phyloP scores from a whole-genome alignment of 2,329 filamentous ascomycete genomes.

The Aspergillus niger region DNA sequence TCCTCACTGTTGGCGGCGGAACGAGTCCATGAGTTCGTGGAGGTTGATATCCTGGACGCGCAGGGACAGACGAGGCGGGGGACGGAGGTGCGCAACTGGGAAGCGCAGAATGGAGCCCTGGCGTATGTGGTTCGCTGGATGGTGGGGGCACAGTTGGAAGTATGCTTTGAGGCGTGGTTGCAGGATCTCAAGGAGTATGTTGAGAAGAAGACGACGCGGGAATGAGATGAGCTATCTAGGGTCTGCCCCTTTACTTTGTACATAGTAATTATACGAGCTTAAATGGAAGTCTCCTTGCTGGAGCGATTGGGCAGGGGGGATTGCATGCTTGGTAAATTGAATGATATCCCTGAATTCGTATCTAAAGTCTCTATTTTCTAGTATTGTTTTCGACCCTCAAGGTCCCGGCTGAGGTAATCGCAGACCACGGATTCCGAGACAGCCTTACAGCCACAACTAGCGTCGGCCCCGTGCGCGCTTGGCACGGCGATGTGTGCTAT shows the following conservation, averaged over 20 bases:
- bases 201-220: conserved; percentile 22
- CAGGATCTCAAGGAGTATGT: conserved; percentile 45
- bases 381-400: no score
- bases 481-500: neutral
- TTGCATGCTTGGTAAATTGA: neutral
- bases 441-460: conserved; percentile 1
- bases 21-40: conserved; percentile 51
- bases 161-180: conserved; percentile 46
- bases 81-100: conserved; percentile 47
- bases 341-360: no score
- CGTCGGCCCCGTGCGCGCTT: conserved; percentile 1
- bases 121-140: conserved; percentile 48
- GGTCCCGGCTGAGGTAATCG: neutral
- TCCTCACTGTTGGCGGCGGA: conserved; percentile 46
- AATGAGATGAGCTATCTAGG: neutral
- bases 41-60: conserved; percentile 29
- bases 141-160: conserved; percentile 39
- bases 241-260: neutral
- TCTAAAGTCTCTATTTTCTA: no score
- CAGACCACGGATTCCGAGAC: neutral
- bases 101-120: conserved; percentile 46
- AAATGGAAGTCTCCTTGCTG: neutral
- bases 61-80: conserved; percentile 18
- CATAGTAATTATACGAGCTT: neutral
- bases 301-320: neutral